Evolutionary conservation across 352 stramenopile species (phyloP), one percentile per base, ranked within the genome.

Genomic region (Globisporangium alternatum): DNA sequence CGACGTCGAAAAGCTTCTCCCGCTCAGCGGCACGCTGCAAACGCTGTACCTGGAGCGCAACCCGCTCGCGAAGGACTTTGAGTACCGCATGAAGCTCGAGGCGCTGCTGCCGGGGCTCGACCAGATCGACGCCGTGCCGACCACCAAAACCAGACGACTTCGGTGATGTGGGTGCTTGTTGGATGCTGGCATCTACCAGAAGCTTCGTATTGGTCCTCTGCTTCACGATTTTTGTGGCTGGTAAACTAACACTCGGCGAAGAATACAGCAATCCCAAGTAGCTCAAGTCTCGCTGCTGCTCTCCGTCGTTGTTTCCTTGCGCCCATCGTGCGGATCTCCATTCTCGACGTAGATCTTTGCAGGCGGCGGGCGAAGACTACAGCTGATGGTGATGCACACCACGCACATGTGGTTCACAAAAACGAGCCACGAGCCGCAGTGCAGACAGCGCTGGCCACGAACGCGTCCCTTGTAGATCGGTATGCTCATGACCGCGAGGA

Each of bases 31-130:
- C 3, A 78, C 64, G 30, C 77, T 99, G 64, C 81, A 95, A 22
- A 98, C 88, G 33, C 76, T 99, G 17, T 99, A 99, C 66, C 72
- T 99, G 49, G 97, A 99, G 69, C 96, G 97, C 68, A 99, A 99
- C 63, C 94, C 95, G 35, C 68, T 99, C 9, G 88, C 92, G 35
- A 74, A 74, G 65, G 86, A 93, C 67, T 98, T 98, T 78, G 95
- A 98, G 69, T 99, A 99, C 83, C 79, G 96, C 37, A 98, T 96
- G 70, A 96, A 89, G 65, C 66, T 99, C 28, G 86, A 94, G 47
- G 76, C 88, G 62, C 75, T 93, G 41, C 73, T 98, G 44, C 93
- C 95, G 3, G 78, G 81, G n/a, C 80, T 99, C 25, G 87, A 88
- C 15, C 93, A 99, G 70, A 98, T 99, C 77, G 96, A 99, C 74